Conservation (phyloP, 352 stramenopile species). For the Globisporangium abappressorium region DNA sequence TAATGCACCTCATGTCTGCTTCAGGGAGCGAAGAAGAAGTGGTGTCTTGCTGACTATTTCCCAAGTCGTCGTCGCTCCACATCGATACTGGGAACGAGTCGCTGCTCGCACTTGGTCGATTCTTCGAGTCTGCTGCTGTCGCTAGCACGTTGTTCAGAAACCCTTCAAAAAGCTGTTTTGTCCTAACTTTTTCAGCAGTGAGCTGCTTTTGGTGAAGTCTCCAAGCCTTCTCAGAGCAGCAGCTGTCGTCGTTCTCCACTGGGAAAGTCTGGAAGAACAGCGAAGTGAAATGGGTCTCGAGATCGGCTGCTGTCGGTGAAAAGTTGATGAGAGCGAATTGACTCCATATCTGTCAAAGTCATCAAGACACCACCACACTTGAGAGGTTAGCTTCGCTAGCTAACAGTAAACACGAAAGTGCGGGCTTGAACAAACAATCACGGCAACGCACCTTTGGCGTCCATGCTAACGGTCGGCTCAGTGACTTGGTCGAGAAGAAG, state of each 20-base stretch:
- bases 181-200: neutral
- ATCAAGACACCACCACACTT: neutral
- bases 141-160: slow-evolving; percentile 12
- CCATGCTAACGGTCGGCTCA: slow-evolving; percentile 34
- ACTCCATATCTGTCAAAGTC: slow-evolving; percentile 36
- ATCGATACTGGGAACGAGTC: neutral
- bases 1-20: slow-evolving; percentile 32
- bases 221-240: slow-evolving; percentile 4
- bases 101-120: neutral
- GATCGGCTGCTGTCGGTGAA: slow-evolving; percentile 29
- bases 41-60: neutral
- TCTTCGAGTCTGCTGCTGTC: neutral
- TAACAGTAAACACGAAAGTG: neutral
- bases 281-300: slow-evolving; percentile 37
- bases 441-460: slow-evolving; percentile 37
- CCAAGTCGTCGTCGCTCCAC: neutral
- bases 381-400: neutral
- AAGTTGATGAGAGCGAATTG: slow-evolving; percentile 48
- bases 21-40: slow-evolving; percentile 5
- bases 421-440: too few species aligned
- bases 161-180: slow-evolving; percentile 2
- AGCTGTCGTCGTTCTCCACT: slow-evolving; percentile 5
- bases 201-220: slow-evolving; percentile 9
- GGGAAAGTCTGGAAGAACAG: slow-evolving; percentile 20
- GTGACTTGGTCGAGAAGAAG: slow-evolving; percentile 39